Evolutionary conservation across 1,139 yeast species (phyloP), one percentile per base, ranked within the genome.

Genomic region (Blastobotrys elegans): DNA sequence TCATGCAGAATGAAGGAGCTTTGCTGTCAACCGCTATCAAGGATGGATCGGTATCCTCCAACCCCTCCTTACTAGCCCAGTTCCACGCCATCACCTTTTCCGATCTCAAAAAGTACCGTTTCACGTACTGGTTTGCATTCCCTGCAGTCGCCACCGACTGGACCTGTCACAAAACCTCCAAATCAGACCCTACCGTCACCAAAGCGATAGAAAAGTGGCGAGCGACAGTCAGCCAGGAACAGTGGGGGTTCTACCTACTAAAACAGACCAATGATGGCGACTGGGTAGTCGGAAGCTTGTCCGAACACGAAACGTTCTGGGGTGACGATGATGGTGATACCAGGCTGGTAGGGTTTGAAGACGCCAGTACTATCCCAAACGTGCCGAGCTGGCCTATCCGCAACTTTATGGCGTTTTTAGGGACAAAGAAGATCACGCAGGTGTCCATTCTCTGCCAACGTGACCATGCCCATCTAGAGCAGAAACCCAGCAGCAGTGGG

Each of bases 51-150:
- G 67, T 69, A 0, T 52, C 73, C 1, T 40, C 55, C 0, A 63
- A 73, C 43, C 79, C 82, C 0, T 58, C 69, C 0, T 18, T 65
- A 5, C 59, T 80, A 26, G 67, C 74, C 34, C 63, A 66, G 30
- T 86, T 89, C 58, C 72, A 72, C 29, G 61, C 90, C 1, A 69
- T 90, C 35, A 73, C 89, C 36, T 92, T 80, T 67, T 84, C 95
- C 2, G 98, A 94, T 64, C 74, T 92, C 62, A 92, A 92, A 65
- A 87, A 85, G 66, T 89, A 85, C 69, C 81, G 77, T 58, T 92
- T 85, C 61, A 84, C 78, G 59, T 90, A 90, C 65, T 92, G 98
- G 98, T 76, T 86, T 56, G 86, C 90, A 5, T 80, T 80, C 55
- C 97, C 97, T 0, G 70, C 77, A 0, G 66, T 87, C 18, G 69